These are phyloP conservation scores for Paramarasmius palmivorus DNA, from an alignment of 1,284 basidiomycete genomes.

Conservation along the genomic window DNA sequence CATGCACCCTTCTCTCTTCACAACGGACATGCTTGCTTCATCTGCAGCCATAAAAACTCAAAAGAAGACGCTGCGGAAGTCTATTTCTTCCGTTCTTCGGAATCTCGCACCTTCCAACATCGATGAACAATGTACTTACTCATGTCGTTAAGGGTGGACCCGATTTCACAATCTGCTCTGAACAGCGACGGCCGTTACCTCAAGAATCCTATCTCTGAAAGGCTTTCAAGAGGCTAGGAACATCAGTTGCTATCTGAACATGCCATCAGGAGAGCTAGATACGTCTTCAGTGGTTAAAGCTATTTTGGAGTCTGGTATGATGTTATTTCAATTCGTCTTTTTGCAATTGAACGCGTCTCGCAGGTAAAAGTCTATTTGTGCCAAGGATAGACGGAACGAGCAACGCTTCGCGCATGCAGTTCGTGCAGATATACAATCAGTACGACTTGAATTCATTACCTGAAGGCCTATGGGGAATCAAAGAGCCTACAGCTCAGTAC, in stretches of 20 bases:
- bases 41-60: slow-evolving; percentile 27
- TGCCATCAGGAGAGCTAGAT: slow-evolving; percentile 70
- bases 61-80: slow-evolving; percentile 56
- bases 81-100: slow-evolving; percentile 44
- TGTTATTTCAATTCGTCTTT: slow-evolving; percentile 2
- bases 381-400: slow-evolving; percentile 55
- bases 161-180: slow-evolving; percentile 8
- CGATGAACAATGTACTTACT: slow-evolving; percentile 58
- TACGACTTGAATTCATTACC: slow-evolving; percentile 60
- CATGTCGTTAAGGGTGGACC: slow-evolving; percentile 12
- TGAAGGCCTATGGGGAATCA: slow-evolving; percentile 71
- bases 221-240: slow-evolving; percentile 49
- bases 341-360: background rate
- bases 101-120: slow-evolving; percentile 43
- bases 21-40: background rate
- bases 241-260: slow-evolving; percentile 76
- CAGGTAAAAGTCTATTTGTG: slow-evolving; percentile 71
- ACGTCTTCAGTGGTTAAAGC: slow-evolving; percentile 51
- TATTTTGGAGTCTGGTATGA: slow-evolving; percentile 49
- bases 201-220: slow-evolving; percentile 47
- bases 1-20: too few relatives aligned
- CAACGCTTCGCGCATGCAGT: slow-evolving; percentile 58
- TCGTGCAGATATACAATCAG: slow-evolving; percentile 57
- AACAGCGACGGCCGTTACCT: slow-evolving; percentile 55
- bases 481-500: slow-evolving; percentile 57